These are phyloP conservation scores for Fusarium circinatum DNA, from an alignment of 2,329 filamentous ascomycete species.

Conservation along the genomic window DNA sequence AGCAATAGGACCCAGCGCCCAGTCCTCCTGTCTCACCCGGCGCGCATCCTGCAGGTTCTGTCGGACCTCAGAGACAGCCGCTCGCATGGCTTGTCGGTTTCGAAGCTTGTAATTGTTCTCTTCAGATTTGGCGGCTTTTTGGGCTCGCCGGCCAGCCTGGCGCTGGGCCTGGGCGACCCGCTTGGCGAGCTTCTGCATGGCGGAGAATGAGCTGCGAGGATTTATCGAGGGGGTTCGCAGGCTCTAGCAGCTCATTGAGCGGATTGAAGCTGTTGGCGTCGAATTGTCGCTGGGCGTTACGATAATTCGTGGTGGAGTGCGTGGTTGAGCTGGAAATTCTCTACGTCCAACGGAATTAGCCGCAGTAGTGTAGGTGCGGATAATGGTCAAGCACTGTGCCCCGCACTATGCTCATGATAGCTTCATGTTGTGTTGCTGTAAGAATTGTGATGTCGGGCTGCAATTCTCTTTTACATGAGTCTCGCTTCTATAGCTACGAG, in stretches of 20 bases:
- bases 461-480: background rate
- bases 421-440: slow-evolving; percentile 1
- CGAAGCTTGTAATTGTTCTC: slow-evolving; percentile 44
- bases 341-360: slow-evolving; percentile 35
- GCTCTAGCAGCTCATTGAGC: slow-evolving; percentile 43
- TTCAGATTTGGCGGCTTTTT: slow-evolving; percentile 51
- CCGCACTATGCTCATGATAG: slow-evolving; percentile 35
- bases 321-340: slow-evolving; percentile 44
- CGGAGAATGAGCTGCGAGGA: slow-evolving; percentile 33
- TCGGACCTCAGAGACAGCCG: slow-evolving; percentile 48
- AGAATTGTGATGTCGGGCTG: background rate
- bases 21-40: slow-evolving; percentile 75
- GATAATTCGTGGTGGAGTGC: slow-evolving; percentile 42
- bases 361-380: slow-evolving; percentile 19
- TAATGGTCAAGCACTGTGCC: background rate
- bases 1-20: slow-evolving; percentile 79
- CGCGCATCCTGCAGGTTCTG: slow-evolving; percentile 54
- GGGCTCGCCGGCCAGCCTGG: slow-evolving; percentile 64
- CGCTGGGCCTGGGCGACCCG: slow-evolving; percentile 74
- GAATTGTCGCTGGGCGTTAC: slow-evolving; percentile 39
- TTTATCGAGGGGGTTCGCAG: slow-evolving; percentile 21
- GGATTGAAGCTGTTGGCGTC: slow-evolving; percentile 36
- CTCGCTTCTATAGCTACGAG: background rate
- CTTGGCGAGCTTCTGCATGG: slow-evolving; percentile 77
- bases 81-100: slow-evolving; percentile 46